Percentiles rank a stretch among this genome's conserved stretches.
Conservation (phyloP, 2,329 filamentous ascomycete species). For the Chalaropsis thielavioides region DNA sequence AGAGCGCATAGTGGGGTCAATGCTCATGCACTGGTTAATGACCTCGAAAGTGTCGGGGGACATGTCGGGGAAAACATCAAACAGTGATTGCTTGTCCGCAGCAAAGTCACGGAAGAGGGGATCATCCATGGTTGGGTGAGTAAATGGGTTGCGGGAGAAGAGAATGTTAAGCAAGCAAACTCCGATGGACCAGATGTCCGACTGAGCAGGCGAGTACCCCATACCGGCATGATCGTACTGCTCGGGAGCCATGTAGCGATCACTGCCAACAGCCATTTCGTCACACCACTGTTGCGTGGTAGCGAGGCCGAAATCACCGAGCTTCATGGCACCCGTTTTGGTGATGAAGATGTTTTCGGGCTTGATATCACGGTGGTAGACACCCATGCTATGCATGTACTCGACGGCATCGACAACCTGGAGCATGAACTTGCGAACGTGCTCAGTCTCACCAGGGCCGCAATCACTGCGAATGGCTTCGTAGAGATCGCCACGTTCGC, state of each 20-base stretch:
- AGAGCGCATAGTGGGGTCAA: slow-evolving; percentile 82
- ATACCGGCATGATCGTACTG: slow-evolving; percentile 80
- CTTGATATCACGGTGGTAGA: slow-evolving; percentile 97
- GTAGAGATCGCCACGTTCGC: slow-evolving; percentile 87
- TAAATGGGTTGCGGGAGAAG: slow-evolving; percentile 94
- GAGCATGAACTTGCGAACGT: slow-evolving; percentile 94
- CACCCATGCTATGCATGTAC: slow-evolving; percentile 77
- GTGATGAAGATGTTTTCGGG: slow-evolving; percentile 97
- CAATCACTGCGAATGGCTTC: slow-evolving; percentile 84
- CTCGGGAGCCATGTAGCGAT: slow-evolving; percentile 98
- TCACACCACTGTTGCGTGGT: slow-evolving; percentile 82
- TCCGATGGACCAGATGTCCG: slow-evolving; percentile 93
- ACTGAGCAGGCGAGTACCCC: slow-evolving; percentile 84
- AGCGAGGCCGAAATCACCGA: slow-evolving; percentile 90
- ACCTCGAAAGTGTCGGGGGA: slow-evolving; percentile 96
- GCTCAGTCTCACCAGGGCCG: slow-evolving; percentile 84
- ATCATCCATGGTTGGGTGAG: slow-evolving; percentile 77
- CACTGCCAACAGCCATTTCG: slow-evolving; percentile 87
- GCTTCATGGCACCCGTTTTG: slow-evolving; percentile 76
- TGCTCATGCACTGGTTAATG: slow-evolving; percentile 73
- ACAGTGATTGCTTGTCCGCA: slow-evolving; percentile 84
- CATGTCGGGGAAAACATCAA: slow-evolving; percentile 97
- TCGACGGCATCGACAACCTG: slow-evolving; percentile 80
- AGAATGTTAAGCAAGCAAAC: slow-evolving; percentile 93
- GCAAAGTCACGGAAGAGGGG: slow-evolving; percentile 87